A percentile compares a stretch with the other conserved stretches of the same genome.
phyloP scores from a whole-genome alignment of 1,284 basidiomycete species.

The Fistulina hepatica region DNA sequence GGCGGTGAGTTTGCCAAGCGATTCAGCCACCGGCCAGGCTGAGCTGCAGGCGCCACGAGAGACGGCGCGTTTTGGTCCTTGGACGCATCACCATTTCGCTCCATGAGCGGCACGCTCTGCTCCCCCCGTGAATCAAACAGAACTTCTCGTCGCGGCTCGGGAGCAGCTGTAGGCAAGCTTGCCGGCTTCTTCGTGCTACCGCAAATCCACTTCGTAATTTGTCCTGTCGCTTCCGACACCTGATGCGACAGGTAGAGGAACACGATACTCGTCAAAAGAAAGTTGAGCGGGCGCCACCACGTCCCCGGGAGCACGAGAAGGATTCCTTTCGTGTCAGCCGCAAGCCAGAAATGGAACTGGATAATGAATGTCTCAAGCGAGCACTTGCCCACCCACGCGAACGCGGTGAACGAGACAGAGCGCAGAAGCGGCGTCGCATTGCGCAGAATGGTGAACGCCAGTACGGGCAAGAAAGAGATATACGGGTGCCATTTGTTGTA shows the following conservation, averaged over 20 bases:
- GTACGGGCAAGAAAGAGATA: slow-evolving; percentile 71
- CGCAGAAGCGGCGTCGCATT: slow-evolving; percentile 67
- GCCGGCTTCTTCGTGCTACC: slow-evolving; percentile 21
- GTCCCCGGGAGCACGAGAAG: slow-evolving; percentile 71
- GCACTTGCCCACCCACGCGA: slow-evolving; percentile 74
- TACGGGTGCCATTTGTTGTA: slow-evolving; percentile 83
- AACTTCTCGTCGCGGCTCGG: slow-evolving; percentile 10
- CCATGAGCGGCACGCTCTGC: slow-evolving; percentile 4
- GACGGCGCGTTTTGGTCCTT: slow-evolving; percentile 23
- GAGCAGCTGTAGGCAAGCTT: slow-evolving; percentile 19
- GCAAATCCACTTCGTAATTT: slow-evolving; percentile 65
- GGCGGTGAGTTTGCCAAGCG: slow-evolving; percentile 20
- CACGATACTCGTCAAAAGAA: slow-evolving; percentile 61
- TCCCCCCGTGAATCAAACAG: slow-evolving; percentile 5
- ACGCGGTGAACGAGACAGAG: slow-evolving; percentile 55
- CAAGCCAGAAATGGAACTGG: slow-evolving; percentile 85
- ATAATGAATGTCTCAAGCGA: slow-evolving; percentile 83
- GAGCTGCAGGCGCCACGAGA: slow-evolving; percentile 43
- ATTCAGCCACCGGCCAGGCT: slow-evolving; percentile 41
- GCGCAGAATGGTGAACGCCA: slow-evolving; percentile 63
- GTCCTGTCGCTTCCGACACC: slow-evolving; percentile 64
- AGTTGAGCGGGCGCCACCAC: slow-evolving; percentile 62
- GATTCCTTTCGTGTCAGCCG: slow-evolving; percentile 77
- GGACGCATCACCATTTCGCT: background rate
- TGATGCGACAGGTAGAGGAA: slow-evolving; percentile 75